Evolutionary conservation across 2,329 filamentous ascomycete genomes (phyloP), one percentile per base, ranked within the genome.

Genomic region (Fusarium hainanense): DNA sequence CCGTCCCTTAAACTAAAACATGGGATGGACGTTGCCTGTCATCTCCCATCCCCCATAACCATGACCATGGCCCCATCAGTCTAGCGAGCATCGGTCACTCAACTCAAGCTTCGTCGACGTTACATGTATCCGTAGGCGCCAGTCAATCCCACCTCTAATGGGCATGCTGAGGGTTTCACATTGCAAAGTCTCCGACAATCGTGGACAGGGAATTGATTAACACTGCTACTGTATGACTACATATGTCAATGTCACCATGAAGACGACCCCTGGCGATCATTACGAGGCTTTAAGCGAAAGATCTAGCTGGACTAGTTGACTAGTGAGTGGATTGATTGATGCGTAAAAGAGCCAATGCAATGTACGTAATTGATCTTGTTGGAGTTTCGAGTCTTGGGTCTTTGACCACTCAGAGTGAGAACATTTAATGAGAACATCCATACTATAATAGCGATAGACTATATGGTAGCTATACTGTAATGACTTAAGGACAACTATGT

Each of bases 151-250:
- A 40, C 66, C 57, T 64, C 42, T 27, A 28, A 67, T 61, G 57
- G 58, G 58, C 58, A 61, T 60, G 66, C 50, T 67, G 66, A 60
- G 67, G 61, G 73, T 75, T 72, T 74, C 72, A 74, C 54, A 57
- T 52, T 66, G n/a, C 32, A 50, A 44, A 59, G 60, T 48, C 61
- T 67, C 62, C 48, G 58, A 58, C 70, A 72, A 47, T 48, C 66
- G 52, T 49, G 63, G 49, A 48, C 58, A 56, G 44, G 63, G 58
- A 57, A 50, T 62, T 47, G 54, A 57, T 61, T 55, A 56, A 68
- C 25, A 51, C 18, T 37, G 34, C 34, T 37, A n/a, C 34, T 37
- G 34, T 37, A 37, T 37, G 34, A 37, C 34, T 37, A n/a, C 34
- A 37, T 37, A n/a, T 37, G 18, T n/a, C 34, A 7, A 37, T 37